Base-by-base conservation (phyloP, 805 yeast species). In the Metschnikowia reukaufii region DNA sequence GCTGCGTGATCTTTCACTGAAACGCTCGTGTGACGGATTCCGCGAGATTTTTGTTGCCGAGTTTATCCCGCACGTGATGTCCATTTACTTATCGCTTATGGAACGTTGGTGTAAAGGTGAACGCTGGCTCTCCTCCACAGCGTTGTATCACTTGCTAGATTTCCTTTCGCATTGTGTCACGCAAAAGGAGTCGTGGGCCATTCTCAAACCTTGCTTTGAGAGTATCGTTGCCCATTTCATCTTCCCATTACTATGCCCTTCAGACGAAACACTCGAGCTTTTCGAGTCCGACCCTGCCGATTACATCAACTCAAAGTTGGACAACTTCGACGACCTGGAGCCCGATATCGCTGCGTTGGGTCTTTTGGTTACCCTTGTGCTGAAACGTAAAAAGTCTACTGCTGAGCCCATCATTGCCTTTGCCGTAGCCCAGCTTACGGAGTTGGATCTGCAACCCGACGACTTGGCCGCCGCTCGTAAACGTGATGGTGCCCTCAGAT, bases 261-360 rank as follows among this genome's bases (percentile, higher is more conserved):
- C 78, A 6, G 83, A 82, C 44, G 82, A 77, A 6, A 80, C 82
- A 16, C 69, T 88, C 46, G 95, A 87, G 54, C 66, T 79, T 4
- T 91, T 87, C 67, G 95, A 89, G 51, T 82, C 78, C 51, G 97
- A 91, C 57, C 97, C 97, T 3, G 85, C 81, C 46, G 97, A 90
- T 62, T 94, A 88, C 63, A 82, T 92, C 45, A 87, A 88, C 63
- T 73, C 83, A 43, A 78, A 78, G 44, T 75, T 89, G 51, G 74
- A 70, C 52, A 56, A 62, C 30, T 64, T 84, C 55, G 94, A 86
- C 44, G 82, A 75, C 34, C 59, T 70, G 33, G 72, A 66, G 49
- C 87, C 96, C 6, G 96, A 89, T 62, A 72, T 80, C 38, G 95
- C 96, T 1, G 92, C 96, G 1, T 71, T 86, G 44, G 79, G 83